These are phyloP conservation scores for Solanum paucissectum DNA, from an alignment of 257 asterid genomes.

Conservation along the genomic window DNA sequence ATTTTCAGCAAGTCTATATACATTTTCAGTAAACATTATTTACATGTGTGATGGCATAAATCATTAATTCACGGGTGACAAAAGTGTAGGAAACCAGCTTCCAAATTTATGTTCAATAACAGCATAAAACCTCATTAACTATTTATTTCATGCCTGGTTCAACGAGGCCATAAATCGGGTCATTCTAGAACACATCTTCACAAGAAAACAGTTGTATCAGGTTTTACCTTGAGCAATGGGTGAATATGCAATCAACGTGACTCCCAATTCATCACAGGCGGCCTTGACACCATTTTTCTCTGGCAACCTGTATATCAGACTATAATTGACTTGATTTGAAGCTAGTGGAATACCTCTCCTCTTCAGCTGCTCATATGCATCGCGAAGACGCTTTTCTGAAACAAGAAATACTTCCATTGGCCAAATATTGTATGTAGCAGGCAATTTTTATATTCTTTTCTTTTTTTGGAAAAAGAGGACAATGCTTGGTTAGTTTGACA, in stretches of 20 bases:
- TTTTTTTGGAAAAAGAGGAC: not conserved
- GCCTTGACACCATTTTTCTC: slow-evolving; percentile 92
- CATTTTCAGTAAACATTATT: not conserved
- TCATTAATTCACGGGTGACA: not conserved
- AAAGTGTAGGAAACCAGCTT: not conserved
- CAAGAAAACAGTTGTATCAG: not conserved
- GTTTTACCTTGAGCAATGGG: slow-evolving; percentile 91
- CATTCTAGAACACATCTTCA: not conserved
- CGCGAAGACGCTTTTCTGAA: slow-evolving; percentile 79
- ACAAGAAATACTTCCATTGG: not conserved
- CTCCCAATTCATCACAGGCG: slow-evolving; percentile 82
- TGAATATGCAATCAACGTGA: slow-evolving; percentile 75
- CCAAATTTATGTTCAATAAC: not conserved
- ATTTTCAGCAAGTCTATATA: not conserved
- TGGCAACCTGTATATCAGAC: slow-evolving; percentile 72
- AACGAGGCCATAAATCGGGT: not conserved
- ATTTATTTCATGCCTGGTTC: not conserved
- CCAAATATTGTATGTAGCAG: not conserved
- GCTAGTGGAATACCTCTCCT: slow-evolving; percentile 88
- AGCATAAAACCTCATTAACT: not conserved
- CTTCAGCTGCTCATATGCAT: slow-evolving; percentile 59
- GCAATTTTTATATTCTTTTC: not conserved
- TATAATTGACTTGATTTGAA: slow-evolving; percentile 93
- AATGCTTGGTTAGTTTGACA: not conserved
- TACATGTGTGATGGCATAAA: not conserved